These are phyloP conservation scores for Pseudohalonectria lignicola DNA, from an alignment of 2,329 filamentous ascomycete genomes.

Conservation along the genomic window DNA sequence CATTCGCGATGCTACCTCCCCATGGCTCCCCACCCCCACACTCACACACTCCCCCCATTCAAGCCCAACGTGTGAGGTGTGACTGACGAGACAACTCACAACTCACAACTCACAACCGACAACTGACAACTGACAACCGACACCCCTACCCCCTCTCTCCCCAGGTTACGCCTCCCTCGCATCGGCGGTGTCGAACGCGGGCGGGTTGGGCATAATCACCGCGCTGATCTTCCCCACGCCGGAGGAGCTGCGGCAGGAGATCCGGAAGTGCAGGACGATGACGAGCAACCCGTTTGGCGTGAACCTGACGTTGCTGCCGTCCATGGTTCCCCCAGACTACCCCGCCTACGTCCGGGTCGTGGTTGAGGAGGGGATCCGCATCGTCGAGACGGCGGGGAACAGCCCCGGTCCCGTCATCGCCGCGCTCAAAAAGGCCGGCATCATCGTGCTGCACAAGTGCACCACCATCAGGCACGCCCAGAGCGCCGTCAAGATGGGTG, in stretches of 20 bases:
- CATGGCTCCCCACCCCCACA: neutral
- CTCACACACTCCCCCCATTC: too few species aligned
- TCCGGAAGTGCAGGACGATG: slow-evolving; percentile 72
- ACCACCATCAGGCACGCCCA: slow-evolving; percentile 90
- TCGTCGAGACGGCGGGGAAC: slow-evolving; percentile 51
- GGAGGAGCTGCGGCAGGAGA: slow-evolving; percentile 86
- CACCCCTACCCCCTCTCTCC: slow-evolving; percentile 29
- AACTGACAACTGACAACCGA: neutral
- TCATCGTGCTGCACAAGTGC: slow-evolving; percentile 89
- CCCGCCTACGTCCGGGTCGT: slow-evolving; percentile 81
- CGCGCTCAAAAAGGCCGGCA: slow-evolving; percentile 69
- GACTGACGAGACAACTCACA: too few species aligned
- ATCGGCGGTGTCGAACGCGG: slow-evolving; percentile 68
- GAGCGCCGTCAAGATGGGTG: slow-evolving; percentile 84
- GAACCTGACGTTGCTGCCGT: slow-evolving; percentile 87
- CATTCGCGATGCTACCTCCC: neutral
- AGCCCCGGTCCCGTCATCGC: slow-evolving; percentile 82
- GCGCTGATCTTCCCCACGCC: slow-evolving; percentile 88
- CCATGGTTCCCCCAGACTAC: slow-evolving; percentile 86
- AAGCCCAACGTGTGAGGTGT: too few species aligned
- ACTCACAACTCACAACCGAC: too few species aligned
- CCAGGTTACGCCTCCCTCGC: slow-evolving; percentile 73
- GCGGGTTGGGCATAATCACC: slow-evolving; percentile 72
- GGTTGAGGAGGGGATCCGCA: slow-evolving; percentile 82
- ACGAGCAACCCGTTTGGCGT: slow-evolving; percentile 77